These are phyloP conservation scores for Chimonanthus salicifolius DNA, from an alignment of 164 flowering plant genomes.

Conservation along the genomic window DNA sequence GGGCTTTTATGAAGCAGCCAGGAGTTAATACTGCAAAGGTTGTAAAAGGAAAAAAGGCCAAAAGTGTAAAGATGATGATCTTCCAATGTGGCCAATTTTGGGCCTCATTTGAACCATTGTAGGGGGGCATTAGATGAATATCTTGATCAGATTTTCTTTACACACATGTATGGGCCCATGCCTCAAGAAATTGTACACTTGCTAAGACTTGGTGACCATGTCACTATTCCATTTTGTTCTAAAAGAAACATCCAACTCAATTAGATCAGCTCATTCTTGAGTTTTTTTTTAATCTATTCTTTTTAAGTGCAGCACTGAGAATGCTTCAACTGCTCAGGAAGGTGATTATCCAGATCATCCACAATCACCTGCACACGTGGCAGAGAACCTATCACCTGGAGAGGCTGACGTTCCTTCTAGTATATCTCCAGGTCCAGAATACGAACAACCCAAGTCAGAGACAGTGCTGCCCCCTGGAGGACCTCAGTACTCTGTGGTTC, in stretches of 20 bases:
- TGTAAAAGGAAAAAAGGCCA: too few relatives aligned
- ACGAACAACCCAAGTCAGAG: slow-evolving; percentile 51
- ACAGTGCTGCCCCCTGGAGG: slow-evolving; percentile 37
- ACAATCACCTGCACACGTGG: slow-evolving; percentile 32
- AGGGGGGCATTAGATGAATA: too few relatives aligned
- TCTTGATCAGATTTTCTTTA: too few relatives aligned
- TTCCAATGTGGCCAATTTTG: too few relatives aligned
- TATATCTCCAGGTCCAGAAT: slow-evolving; percentile 26
- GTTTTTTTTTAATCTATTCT: not conserved
- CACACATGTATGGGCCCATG: too few relatives aligned
- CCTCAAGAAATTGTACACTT: too few relatives aligned
- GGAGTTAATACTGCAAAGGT: too few relatives aligned
- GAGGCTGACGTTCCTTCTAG: slow-evolving; percentile 39
- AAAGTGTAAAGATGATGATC: too few relatives aligned
- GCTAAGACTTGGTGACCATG: too few relatives aligned
- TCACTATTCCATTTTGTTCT: not conserved
- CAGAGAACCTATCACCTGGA: slow-evolving; percentile 33
- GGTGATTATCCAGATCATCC: slow-evolving; percentile 37
- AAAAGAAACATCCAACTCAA: not conserved
- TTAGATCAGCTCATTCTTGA: too few relatives aligned
- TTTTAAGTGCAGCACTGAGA: slow-evolving; percentile 37
- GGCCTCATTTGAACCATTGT: too few relatives aligned
- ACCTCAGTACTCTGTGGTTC: slow-evolving; percentile 48
- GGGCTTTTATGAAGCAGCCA: too few relatives aligned
- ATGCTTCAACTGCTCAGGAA: slow-evolving; percentile 30